phyloP scores from a whole-genome alignment of 768 basidiomycete genomes.

The Tylopilus balloui region DNA sequence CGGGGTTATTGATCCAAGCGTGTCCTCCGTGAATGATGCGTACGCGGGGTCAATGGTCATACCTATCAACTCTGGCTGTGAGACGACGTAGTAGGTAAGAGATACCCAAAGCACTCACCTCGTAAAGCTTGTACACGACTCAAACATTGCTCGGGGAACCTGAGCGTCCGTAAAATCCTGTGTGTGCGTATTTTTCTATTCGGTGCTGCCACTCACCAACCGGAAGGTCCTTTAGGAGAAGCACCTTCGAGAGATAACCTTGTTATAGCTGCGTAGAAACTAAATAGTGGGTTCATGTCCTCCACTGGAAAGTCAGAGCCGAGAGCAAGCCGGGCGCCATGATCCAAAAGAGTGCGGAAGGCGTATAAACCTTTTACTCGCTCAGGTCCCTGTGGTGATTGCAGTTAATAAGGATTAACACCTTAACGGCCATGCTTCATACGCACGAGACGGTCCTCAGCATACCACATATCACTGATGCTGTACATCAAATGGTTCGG shows the following conservation, averaged over 20 bases:
- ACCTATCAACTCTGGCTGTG: neutral
- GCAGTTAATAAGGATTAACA: neutral
- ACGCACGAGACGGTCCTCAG: conserved; percentile 71
- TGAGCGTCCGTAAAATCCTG: conserved; percentile 22
- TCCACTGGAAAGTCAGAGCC: conserved; percentile 94
- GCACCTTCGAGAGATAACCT: conserved; percentile 62
- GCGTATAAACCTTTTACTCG: conserved; percentile 85
- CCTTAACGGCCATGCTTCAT: neutral
- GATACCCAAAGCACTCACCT: conserved; percentile 38
- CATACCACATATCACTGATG: conserved; percentile 88
- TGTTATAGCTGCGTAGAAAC: conserved; percentile 86
- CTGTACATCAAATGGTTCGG: conserved; percentile 30
- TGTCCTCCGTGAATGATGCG: conserved; percentile 74
- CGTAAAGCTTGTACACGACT: conserved; percentile 72
- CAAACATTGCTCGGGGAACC: conserved; percentile 81
- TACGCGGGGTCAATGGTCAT: conserved; percentile 80
- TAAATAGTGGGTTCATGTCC: conserved; percentile 73
- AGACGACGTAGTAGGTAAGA: neutral
- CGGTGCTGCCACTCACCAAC: conserved; percentile 55
- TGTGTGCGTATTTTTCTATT: neutral
- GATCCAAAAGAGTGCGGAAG: conserved; percentile 68
- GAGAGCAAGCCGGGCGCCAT: conserved; percentile 64
- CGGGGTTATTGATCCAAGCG: conserved; percentile 67
- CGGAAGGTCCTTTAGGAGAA: conserved; percentile 74
- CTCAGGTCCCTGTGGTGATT: conserved; percentile 60